Evolutionary conservation across 2,329 filamentous ascomycete species (phyloP).

Genomic region (Leptographium galeiforme): DNA sequence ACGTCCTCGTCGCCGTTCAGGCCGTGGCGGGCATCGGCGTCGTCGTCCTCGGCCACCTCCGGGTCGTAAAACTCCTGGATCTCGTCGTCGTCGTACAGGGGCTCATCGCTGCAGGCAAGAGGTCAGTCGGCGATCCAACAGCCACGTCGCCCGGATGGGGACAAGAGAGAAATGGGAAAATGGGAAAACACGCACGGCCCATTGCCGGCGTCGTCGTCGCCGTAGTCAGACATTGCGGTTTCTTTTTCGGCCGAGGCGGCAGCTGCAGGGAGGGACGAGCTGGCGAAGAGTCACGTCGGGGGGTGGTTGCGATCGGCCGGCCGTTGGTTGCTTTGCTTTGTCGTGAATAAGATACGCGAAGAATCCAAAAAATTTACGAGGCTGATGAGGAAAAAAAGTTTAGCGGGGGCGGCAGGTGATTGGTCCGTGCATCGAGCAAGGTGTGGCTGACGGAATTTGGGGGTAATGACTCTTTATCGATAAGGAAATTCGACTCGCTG

Average conservation of each 20-base stretch:
- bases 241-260: not conserved
- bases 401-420: slow-evolving; percentile 1
- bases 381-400: slow-evolving; percentile 5
- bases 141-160: slow-evolving; percentile 14
- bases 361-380: not conserved
- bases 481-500: slow-evolving; percentile 3
- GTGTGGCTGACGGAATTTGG: not conserved
- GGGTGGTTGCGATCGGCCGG: not conserved
- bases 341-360: not conserved
- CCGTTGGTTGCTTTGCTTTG: not conserved
- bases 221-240: slow-evolving; percentile 57
- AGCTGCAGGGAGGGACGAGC: no score
- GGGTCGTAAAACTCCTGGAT: slow-evolving; percentile 45
- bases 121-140: not conserved
- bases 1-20: slow-evolving; percentile 39
- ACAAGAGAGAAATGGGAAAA: slow-evolving; percentile 5
- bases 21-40: slow-evolving; percentile 39
- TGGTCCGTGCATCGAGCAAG: not conserved
- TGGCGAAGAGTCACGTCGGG: not conserved
- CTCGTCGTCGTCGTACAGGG: slow-evolving; percentile 60
- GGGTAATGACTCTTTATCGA: slow-evolving; percentile 8
- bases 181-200: slow-evolving; percentile 34
- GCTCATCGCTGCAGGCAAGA: slow-evolving; percentile 42
- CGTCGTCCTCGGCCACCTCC: slow-evolving; percentile 39
- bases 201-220: slow-evolving; percentile 44